These are phyloP conservation scores for Tylopilus orsonianus DNA, from an alignment of 1,284 basidiomycete species.

Conservation along the genomic window DNA sequence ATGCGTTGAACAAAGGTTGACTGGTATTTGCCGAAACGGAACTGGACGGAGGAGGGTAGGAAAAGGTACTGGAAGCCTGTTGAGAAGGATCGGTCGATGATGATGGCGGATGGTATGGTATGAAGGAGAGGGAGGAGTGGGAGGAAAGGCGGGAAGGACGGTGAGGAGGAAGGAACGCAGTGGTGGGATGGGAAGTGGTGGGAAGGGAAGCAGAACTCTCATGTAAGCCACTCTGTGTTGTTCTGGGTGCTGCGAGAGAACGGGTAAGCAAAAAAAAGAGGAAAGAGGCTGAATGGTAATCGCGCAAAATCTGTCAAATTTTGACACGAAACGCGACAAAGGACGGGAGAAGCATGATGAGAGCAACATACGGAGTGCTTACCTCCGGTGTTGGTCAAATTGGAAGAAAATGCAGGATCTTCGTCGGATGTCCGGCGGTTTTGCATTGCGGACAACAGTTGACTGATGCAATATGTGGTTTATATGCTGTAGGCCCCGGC, in stretches of 20 bases:
- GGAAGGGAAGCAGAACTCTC: not conserved
- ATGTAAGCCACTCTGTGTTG: slow-evolving; percentile 10
- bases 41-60: slow-evolving; percentile 3
- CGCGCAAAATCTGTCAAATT: slow-evolving; percentile 15
- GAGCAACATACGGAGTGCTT: slow-evolving; percentile 18
- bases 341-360: slow-evolving; percentile 11
- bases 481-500: slow-evolving; percentile 6
- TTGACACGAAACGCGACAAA: slow-evolving; percentile 10
- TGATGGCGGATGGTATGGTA: not conserved
- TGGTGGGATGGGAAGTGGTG: not conserved
- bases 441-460: slow-evolving; percentile 22
- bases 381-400: slow-evolving; percentile 28
- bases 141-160: slow-evolving; percentile 5
- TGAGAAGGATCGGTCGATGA: slow-evolving; percentile 1
- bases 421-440: slow-evolving; percentile 20
- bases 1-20: not conserved
- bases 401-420: slow-evolving; percentile 12
- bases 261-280: slow-evolving; percentile 8
- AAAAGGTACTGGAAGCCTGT: not conserved
- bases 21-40: not conserved
- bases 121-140: slow-evolving; percentile 1
- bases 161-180: not conserved
- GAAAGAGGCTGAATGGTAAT: slow-evolving; percentile 8
- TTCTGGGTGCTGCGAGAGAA: slow-evolving; percentile 6
- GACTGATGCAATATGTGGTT: not conserved